Evolutionary conservation across 306 rosid species (phyloP).

Genomic region (Hippophae rhamnoides): DNA sequence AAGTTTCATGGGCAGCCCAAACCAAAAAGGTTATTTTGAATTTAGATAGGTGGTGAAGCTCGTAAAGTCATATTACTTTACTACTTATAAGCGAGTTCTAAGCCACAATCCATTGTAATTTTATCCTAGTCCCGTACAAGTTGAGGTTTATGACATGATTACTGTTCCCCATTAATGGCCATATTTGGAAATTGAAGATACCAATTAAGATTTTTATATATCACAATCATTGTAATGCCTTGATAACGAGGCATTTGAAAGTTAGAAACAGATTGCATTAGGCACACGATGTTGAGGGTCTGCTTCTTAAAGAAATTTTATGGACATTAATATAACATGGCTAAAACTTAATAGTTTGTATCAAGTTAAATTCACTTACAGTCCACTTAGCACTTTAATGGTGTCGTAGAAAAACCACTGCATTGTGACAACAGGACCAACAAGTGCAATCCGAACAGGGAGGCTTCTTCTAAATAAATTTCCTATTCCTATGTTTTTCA

Average conservation of each 20-base stretch:
- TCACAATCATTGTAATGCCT: background rate
- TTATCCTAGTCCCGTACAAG: too few species aligned
- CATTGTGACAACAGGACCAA: conserved; percentile 78
- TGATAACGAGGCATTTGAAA: background rate
- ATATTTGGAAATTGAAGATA: background rate
- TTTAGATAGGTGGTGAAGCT: too few species aligned
- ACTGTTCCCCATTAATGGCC: background rate
- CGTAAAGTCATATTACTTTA: too few species aligned
- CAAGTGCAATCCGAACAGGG: conserved; percentile 67
- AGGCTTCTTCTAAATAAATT: conserved; percentile 85
- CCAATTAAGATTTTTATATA: too few species aligned
- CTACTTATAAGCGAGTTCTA: too few species aligned
- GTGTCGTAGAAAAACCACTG: conserved; percentile 97
- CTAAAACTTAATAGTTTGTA: background rate
- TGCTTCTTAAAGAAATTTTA: background rate
- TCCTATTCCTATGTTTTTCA: conserved; percentile 66
- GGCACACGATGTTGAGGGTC: background rate
- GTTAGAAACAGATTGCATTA: background rate
- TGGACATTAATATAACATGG: background rate
- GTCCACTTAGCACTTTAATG: conserved; percentile 66
- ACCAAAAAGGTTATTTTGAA: too few species aligned
- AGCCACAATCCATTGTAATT: too few species aligned
- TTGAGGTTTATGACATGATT: background rate
- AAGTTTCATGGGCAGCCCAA: too few species aligned
- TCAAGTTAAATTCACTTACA: conserved; percentile 45